phyloP scores from a whole-genome alignment of 2,329 filamentous ascomycete species.

The Malbranchea cinnamomea region DNA sequence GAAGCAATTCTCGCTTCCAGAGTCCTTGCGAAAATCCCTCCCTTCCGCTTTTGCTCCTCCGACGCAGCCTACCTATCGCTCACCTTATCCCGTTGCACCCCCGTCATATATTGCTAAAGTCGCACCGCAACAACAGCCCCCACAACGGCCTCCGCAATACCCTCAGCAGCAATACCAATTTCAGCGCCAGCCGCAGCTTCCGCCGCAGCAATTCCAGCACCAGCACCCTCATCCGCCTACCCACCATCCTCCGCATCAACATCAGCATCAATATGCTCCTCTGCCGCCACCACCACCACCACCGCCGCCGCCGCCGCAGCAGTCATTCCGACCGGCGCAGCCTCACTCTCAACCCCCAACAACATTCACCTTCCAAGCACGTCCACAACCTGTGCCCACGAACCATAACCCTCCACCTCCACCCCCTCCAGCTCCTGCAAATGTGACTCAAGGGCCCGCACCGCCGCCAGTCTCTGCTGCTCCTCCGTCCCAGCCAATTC shows the following conservation, averaged over 20 bases:
- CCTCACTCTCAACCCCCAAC: too few species aligned
- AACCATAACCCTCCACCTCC: slow-evolving; percentile 12
- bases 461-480: slow-evolving; percentile 7
- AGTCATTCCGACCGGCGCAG: too few species aligned
- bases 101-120: slow-evolving; percentile 21
- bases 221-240: slow-evolving; percentile 12
- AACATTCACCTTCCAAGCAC: slow-evolving; percentile 15
- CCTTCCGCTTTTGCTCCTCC: slow-evolving; percentile 25
- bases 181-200: slow-evolving; percentile 19
- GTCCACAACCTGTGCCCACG: slow-evolving; percentile 13
- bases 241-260: slow-evolving; percentile 9
- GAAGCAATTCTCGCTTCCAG: slow-evolving; percentile 20
- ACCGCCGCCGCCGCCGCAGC: slow-evolving; percentile 4
- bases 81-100: slow-evolving; percentile 26
- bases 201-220: slow-evolving; percentile 11
- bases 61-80: slow-evolving; percentile 24
- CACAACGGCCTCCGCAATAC: slow-evolving; percentile 10
- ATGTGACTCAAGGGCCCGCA: neutral
- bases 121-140: slow-evolving; percentile 7
- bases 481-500: slow-evolving; percentile 1
- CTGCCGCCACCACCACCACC: slow-evolving; percentile 6
- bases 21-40: slow-evolving; percentile 24
- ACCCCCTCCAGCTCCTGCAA: slow-evolving; percentile 7
- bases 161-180: slow-evolving; percentile 15
- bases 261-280: slow-evolving; percentile 5